Conservation (phyloP, 2,329 filamentous ascomycete species). For the Westerdykella ornata region DNA sequence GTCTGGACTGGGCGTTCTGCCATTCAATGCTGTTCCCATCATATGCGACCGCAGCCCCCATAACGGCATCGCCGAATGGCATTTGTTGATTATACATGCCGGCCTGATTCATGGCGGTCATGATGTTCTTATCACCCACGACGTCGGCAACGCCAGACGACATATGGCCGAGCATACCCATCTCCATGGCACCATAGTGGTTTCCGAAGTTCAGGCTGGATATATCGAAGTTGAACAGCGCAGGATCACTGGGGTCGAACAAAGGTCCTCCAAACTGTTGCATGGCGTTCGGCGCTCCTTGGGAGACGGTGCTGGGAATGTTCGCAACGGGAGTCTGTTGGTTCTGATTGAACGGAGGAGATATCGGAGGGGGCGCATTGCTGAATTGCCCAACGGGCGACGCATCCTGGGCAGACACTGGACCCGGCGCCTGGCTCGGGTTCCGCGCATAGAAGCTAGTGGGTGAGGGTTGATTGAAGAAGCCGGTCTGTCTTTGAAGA, state of each 20-base stretch:
- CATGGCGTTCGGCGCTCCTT: constrained; percentile 34
- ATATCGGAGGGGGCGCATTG: constrained; percentile 65
- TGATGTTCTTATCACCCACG: constrained; percentile 53
- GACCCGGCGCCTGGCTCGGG: constrained; percentile 38
- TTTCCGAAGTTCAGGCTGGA: constrained; percentile 93
- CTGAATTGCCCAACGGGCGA: constrained; percentile 49
- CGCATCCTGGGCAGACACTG: constrained; percentile 41
- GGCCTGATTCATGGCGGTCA: constrained; percentile 29
- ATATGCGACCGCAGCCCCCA: background rate
- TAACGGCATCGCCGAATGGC: constrained; percentile 6
- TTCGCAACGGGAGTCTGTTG: constrained; percentile 42
- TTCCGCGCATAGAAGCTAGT: constrained; percentile 38
- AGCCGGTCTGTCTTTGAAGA: constrained; percentile 34
- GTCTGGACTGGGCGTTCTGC: constrained; percentile 34
- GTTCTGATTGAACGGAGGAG: constrained; percentile 61
- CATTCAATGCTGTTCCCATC: constrained; percentile 18
- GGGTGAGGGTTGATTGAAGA: constrained; percentile 39
- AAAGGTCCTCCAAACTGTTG: constrained; percentile 51
- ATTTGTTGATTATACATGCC: constrained; percentile 40
- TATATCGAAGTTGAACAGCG: constrained; percentile 91
- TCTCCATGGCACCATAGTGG: constrained; percentile 91
- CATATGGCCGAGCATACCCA: constrained; percentile 95
- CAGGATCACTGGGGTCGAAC: constrained; percentile 87
- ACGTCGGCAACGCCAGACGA: constrained; percentile 80
- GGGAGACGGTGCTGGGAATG: constrained; percentile 43